A percentile compares a stretch with the other conserved stretches of the same genome.
Evolutionary conservation across 306 rosid species (phyloP).

Genomic region (Styphnolobium japonicum): DNA sequence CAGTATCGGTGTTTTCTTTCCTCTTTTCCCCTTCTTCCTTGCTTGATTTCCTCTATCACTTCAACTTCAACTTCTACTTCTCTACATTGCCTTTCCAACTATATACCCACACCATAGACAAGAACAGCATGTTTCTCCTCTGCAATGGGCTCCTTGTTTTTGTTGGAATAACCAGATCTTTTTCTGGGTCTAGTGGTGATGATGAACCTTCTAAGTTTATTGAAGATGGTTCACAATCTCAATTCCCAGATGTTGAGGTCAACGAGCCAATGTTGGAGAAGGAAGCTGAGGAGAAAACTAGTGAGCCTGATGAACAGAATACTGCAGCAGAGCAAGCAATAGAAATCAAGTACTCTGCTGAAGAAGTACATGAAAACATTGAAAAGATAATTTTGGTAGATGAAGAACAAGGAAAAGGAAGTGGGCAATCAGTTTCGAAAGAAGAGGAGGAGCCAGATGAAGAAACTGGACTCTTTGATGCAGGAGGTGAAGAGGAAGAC

Average conservation of each 20-base stretch:
- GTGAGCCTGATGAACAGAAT: not conserved
- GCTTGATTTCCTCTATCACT: constrained; percentile 34
- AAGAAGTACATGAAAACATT: constrained; percentile 11
- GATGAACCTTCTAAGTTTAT: constrained; percentile 18
- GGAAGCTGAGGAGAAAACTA: constrained; percentile 18
- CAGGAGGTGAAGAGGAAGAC: constrained; percentile 15
- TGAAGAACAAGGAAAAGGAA: constrained; percentile 16
- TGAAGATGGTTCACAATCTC: constrained; percentile 23
- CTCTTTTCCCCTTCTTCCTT: constrained; percentile 40
- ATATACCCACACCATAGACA: constrained; percentile 63
- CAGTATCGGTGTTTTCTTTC: constrained; percentile 48
- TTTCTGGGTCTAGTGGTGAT: constrained; percentile 25
- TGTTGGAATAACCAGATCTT: constrained; percentile 47
- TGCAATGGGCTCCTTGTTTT: constrained; percentile 68
- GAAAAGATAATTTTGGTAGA: not conserved
- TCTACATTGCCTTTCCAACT: constrained; percentile 48
- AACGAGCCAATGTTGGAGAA: constrained; percentile 25
- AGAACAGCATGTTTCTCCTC: constrained; percentile 62
- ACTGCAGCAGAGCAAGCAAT: constrained; percentile 18
- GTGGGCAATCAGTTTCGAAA: not conserved
- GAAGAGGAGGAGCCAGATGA: constrained; percentile 23
- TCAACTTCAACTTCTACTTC: constrained; percentile 42
- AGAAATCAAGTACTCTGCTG: constrained; percentile 10
- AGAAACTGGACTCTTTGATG: constrained; percentile 1
- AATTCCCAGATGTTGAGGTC: constrained; percentile 8